Evolutionary conservation across 805 yeast genomes (phyloP).

Genomic region (Starmerella davenportii): DNA sequence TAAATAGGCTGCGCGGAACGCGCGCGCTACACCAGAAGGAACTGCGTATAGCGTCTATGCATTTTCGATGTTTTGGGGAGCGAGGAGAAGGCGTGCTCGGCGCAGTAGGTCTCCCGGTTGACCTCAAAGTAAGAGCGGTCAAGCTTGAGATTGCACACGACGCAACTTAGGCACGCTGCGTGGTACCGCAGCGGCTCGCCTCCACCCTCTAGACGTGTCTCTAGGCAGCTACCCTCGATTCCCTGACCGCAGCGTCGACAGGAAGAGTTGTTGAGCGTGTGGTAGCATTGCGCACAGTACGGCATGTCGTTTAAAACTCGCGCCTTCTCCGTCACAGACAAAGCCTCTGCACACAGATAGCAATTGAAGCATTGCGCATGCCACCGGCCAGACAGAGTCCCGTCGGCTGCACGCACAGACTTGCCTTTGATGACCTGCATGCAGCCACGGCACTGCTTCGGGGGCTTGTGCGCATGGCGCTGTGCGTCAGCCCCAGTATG

Average conservation of each 20-base stretch:
- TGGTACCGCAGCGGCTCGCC: conserved; percentile 61
- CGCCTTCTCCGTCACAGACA: conserved; percentile 18
- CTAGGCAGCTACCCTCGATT: conserved; percentile 82
- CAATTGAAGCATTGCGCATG: conserved; percentile 77
- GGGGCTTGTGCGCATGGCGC: background rate
- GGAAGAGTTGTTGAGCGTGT: conserved; percentile 51
- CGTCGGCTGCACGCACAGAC: conserved; percentile 68
- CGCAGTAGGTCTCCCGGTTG: conserved; percentile 22
- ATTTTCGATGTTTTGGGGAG: conserved; percentile 11
- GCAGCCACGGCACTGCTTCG: conserved; percentile 51
- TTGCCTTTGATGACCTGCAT: conserved; percentile 35
- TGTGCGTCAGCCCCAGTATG: background rate
- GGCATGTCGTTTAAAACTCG: conserved; percentile 69
- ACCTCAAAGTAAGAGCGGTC: conserved; percentile 22
- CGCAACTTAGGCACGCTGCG: conserved; percentile 50
- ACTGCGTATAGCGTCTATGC: conserved; percentile 20
- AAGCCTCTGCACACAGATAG: conserved; percentile 33
- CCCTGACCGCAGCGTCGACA: conserved; percentile 57
- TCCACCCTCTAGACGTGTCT: conserved; percentile 24
- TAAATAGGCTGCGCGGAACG: too few species aligned
- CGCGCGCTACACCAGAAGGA: conserved; percentile 17
- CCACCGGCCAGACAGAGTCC: conserved; percentile 62
- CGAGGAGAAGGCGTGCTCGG: conserved; percentile 21
- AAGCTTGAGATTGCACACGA: conserved; percentile 30
- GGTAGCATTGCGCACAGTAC: conserved; percentile 64